These are phyloP conservation scores for Theobroma cacao DNA, from an alignment of 345 rosid species.

Conservation along the genomic window DNA sequence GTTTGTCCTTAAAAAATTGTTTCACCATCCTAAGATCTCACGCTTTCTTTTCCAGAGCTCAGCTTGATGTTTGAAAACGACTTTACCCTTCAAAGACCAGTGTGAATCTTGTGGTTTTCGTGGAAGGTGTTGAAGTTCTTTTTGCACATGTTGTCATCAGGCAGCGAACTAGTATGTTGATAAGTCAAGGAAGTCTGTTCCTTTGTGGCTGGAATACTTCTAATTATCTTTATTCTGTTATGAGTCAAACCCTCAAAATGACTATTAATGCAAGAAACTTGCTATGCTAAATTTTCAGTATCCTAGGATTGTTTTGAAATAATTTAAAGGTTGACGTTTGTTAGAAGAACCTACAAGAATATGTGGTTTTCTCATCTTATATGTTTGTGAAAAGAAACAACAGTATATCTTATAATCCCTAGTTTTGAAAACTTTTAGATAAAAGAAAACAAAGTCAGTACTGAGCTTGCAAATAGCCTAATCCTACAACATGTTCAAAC, in stretches of 20 bases:
- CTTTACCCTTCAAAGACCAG: constrained; percentile 12
- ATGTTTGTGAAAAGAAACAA: background rate
- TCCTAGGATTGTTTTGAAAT: background rate
- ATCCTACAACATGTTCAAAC: background rate
- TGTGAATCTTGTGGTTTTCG: constrained; percentile 15
- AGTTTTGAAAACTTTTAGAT: background rate
- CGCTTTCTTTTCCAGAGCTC: constrained; percentile 21
- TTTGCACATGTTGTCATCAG: constrained; percentile 10
- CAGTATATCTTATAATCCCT: background rate
- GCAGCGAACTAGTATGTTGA: constrained; percentile 14
- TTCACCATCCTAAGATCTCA: constrained; percentile 9
- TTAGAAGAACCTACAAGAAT: background rate
- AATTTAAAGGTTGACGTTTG: background rate
- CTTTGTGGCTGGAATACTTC: background rate
- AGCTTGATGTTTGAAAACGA: constrained; percentile 17
- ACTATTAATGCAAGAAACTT: background rate
- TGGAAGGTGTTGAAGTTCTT: constrained; percentile 16
- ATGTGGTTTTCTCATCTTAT: background rate
- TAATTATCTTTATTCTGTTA: background rate
- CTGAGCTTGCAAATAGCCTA: background rate
- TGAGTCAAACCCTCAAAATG: background rate
- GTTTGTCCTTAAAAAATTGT: background rate
- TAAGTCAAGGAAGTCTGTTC: background rate
- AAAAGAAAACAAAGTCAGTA: background rate
- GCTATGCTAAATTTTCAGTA: constrained; percentile 1